These are phyloP conservation scores for Globisporangium heterothallicum DNA, from an alignment of 352 stramenopile species.

Conservation along the genomic window DNA sequence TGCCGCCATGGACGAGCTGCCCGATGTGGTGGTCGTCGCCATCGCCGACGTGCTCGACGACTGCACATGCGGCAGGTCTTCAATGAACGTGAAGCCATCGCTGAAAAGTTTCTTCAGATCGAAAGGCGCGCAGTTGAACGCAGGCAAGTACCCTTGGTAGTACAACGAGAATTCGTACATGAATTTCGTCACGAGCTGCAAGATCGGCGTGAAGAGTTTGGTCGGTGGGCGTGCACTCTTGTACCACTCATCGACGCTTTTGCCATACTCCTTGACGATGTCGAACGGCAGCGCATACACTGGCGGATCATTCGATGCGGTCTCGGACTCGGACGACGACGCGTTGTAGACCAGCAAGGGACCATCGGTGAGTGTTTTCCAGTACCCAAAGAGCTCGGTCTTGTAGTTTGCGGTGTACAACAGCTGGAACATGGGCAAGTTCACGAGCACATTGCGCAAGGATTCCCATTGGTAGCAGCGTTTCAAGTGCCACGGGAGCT, in stretches of 20 bases:
- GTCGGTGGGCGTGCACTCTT: slow-evolving; percentile 57
- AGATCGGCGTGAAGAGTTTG: slow-evolving; percentile 64
- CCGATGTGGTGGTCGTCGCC: slow-evolving; percentile 3
- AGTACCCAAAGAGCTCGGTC: slow-evolving; percentile 89
- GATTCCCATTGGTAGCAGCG: slow-evolving; percentile 85
- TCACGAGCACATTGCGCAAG: slow-evolving; percentile 84
- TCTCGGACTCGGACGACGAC: slow-evolving; percentile 13
- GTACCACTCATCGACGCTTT: slow-evolving; percentile 87
- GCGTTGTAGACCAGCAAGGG: slow-evolving; percentile 48
- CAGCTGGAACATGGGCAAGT: slow-evolving; percentile 90
- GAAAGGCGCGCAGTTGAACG: slow-evolving; percentile 76
- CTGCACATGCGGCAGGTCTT: slow-evolving; percentile 45
- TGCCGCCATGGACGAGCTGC: slow-evolving; percentile 16
- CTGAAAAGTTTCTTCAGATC: slow-evolving; percentile 57
- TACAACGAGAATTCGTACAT: slow-evolving; percentile 85
- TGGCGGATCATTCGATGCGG: slow-evolving; percentile 19
- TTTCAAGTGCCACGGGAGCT: slow-evolving; percentile 91
- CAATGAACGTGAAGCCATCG: slow-evolving; percentile 72
- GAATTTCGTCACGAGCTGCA: slow-evolving; percentile 85
- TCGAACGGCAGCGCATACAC: slow-evolving; percentile 81
- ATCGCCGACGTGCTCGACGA: slow-evolving; percentile 16
- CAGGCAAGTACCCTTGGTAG: slow-evolving; percentile 62
- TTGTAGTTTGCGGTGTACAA: slow-evolving; percentile 89
- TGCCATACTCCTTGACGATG: slow-evolving; percentile 90
- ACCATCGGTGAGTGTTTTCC: slow-evolving; percentile 80